Conservation (phyloP, 768 basidiomycete species). For the Holtermanniella nyarrowii region DNA sequence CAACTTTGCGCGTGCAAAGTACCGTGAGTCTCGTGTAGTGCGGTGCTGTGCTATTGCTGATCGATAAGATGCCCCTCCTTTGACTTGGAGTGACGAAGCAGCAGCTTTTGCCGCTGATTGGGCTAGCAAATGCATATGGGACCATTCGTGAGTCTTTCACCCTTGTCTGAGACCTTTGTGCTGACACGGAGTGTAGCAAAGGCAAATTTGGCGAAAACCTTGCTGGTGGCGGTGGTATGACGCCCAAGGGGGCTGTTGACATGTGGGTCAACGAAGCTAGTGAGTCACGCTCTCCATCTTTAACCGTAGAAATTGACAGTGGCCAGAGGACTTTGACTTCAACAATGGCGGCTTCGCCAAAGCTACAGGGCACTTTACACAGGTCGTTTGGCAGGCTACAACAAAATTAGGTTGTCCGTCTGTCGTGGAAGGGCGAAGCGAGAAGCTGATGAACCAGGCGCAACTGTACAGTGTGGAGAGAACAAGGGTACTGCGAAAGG, state of each 20-base stretch:
- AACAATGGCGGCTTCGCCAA: conserved; percentile 15
- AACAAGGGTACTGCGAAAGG: conserved; percentile 6
- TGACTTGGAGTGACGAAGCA: background rate
- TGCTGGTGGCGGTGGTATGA: conserved; percentile 20
- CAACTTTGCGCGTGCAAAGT: background rate
- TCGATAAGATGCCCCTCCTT: too few species aligned
- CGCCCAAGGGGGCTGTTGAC: conserved; percentile 14
- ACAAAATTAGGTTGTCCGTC: conserved; percentile 26
- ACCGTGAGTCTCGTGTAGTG: background rate
- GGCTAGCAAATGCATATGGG: background rate
- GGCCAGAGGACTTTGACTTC: conserved; percentile 16
- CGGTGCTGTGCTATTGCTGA: too few species aligned
- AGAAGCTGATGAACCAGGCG: too few species aligned
- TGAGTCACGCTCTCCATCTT: conserved; percentile 2
- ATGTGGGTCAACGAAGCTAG: conserved; percentile 25
- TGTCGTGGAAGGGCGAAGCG: too few species aligned
- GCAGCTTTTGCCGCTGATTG: background rate
- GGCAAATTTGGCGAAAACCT: conserved; percentile 36
- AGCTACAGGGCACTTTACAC: conserved; percentile 24
- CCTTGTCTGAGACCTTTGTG: background rate
- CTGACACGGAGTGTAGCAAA: conserved; percentile 2
- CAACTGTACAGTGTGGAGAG: too few species aligned
- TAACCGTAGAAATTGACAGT: background rate
- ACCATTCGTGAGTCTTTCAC: background rate
- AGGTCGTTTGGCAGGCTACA: conserved; percentile 31